Conservation (phyloP, 208 protist genomes). For the Strigomonas culicis region DNA sequence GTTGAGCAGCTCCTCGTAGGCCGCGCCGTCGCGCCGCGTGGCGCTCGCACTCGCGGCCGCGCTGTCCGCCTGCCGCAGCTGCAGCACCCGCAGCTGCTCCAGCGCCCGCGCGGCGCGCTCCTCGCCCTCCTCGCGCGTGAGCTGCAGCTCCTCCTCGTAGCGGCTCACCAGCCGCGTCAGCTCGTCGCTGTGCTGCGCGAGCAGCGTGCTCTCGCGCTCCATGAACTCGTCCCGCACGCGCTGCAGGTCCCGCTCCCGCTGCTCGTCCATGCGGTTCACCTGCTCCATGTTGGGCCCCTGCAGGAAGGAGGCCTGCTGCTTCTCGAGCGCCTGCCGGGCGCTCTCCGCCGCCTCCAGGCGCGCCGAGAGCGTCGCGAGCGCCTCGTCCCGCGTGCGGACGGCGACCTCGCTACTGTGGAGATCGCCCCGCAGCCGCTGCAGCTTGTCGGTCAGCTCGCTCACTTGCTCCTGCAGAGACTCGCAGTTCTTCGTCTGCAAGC, state of each 20-base stretch:
- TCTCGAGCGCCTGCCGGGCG: slow-evolving; percentile 23
- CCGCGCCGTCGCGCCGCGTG: slow-evolving; percentile 15
- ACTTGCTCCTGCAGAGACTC: slow-evolving; percentile 49
- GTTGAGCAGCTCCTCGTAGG: slow-evolving; percentile 48
- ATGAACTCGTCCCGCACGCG: slow-evolving; percentile 42
- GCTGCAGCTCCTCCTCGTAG: slow-evolving; percentile 48
- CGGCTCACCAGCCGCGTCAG: slow-evolving; percentile 40
- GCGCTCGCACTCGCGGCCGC: background rate
- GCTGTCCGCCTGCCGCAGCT: background rate
- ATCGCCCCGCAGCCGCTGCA: background rate
- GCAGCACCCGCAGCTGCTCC: slow-evolving; percentile 14
- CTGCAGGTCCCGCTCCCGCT: slow-evolving; percentile 44
- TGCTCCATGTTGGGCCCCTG: slow-evolving; percentile 60
- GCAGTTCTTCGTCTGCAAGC: slow-evolving; percentile 49
- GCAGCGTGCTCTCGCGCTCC: slow-evolving; percentile 37
- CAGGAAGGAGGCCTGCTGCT: slow-evolving; percentile 8
- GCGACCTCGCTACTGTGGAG: background rate
- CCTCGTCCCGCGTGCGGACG: slow-evolving; percentile 36
- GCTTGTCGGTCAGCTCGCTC: slow-evolving; percentile 18
- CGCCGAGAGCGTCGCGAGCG: slow-evolving; percentile 31
- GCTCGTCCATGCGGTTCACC: slow-evolving; percentile 38
- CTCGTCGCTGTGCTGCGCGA: slow-evolving; percentile 64
- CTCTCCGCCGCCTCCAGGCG: slow-evolving; percentile 37
- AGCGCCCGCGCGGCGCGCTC: slow-evolving; percentile 22
- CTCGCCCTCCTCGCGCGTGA: slow-evolving; percentile 38